Evolutionary conservation across 2,329 filamentous ascomycete species (phyloP), one percentile per base, ranked within the genome.

Genomic region (Acrocalymma vagum): DNA sequence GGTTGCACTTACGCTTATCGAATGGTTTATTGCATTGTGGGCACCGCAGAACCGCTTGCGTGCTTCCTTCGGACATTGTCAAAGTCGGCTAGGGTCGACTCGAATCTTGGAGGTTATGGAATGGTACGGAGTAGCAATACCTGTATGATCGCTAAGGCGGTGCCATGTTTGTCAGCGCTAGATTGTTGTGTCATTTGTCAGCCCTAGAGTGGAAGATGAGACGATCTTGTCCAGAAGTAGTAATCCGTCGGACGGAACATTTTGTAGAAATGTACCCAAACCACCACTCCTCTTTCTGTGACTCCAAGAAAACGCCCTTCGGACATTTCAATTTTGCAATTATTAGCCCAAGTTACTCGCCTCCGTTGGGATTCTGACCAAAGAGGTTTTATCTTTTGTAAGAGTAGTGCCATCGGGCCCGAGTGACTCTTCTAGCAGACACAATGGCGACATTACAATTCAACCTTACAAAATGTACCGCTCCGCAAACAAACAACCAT

Each of bases 11-110:
- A 74, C 70, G 42, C 49, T 70, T 70, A 46, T 73, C 63, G 34
- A 74, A 74, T 5, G 69, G 70, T 47, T 74, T 75, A 43, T 70
- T 70, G 51, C 70, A 74, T 37, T 62, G 61, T 28, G 25, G 39
- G 50, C 71, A 74, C 16, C 71, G 63, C 36, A 70, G 35, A 40
- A 73, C 49, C 9, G 54, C 41, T 38, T 55, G 44, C n/a, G 55
- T 17, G 36, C 49, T 42, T 50, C 41, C 49, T 52, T 55, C 52
- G 17, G 27, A 15, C 42, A 50, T 45, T 37, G 42, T 31, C 43
- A 54, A 60, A 42, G n/a, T n/a, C n/a, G n/a, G n/a, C n/a, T n/a
- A n/a, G n/a, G n/a, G n/a, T n/a, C n/a, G n/a, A n/a, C n/a, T n/a
- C n/a, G n/a, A n/a, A n/a, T n/a, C n/a, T n/a, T n/a, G n/a, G n/a